Base-by-base conservation (phyloP, 2,329 filamentous ascomycete genomes). In the Nakataea oryzae region DNA sequence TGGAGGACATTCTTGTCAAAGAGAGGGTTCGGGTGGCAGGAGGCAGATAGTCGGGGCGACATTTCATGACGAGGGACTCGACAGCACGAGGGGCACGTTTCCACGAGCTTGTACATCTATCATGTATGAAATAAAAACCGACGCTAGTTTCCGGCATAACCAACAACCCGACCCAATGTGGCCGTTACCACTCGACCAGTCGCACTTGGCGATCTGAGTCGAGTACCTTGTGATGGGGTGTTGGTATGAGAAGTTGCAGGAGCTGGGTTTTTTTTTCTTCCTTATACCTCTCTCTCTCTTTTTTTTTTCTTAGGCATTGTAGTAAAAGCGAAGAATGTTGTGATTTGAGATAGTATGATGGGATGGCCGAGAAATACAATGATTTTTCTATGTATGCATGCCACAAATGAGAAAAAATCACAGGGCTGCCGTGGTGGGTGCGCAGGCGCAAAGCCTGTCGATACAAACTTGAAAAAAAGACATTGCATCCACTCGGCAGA, bases 1-100 rank as follows among this genome's bases (percentile, higher is more conserved):
- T 86, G 27, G 79, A 85, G 69, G 64, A 67, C 47, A 50, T 64
- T 24, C 41, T 68, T 32, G 57, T 57, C 24, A 56, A 41, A 4
- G 64, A 66, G 61, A 66, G 67, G 8, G 47, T 63, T n/a, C 63
- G 61, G 64, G 65, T 70, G 54, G 67, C 71, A 3, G 70, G 69
- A 47, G 73, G 72, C 24, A 67, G 65, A 63, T 66, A 68, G 57
- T 21, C 21, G 21, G 5, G 41, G 13, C 21, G 41, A 21, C 41
- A 50, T 50, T 50, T 50, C 41, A 50, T 50, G 41, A 50, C 21
- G 41, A 50, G 41, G 17, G 41, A 50, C 41, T 50, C 41, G 41
- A 50, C 41, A 50, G 41, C 41, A 21, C 21, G 2, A 50, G 41
- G 41, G 41, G n/a, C 21, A 50, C 3, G 7, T 21, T 50, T 12